These are phyloP conservation scores for Verticillium nonalfalfae DNA, from an alignment of 2,329 filamentous ascomycete genomes.

Conservation along the genomic window DNA sequence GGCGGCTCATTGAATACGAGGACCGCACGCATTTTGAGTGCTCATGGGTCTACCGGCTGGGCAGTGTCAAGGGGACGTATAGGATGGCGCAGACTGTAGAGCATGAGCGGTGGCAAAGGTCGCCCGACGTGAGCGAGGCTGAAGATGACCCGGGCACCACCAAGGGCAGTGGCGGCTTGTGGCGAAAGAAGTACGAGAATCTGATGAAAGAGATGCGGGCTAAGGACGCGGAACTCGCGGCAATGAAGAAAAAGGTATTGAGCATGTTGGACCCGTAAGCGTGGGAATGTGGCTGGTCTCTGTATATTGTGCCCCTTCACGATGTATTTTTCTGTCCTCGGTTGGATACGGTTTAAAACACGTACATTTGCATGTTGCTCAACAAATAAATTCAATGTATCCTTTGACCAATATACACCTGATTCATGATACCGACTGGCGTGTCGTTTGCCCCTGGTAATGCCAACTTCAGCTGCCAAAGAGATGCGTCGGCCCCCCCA, in stretches of 20 bases:
- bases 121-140: conserved; percentile 15
- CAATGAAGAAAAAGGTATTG: neutral
- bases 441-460: too few species aligned
- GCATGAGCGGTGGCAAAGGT: conserved; percentile 32
- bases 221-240: neutral
- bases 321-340: neutral
- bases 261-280: neutral
- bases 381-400: too few species aligned
- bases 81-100: conserved; percentile 43
- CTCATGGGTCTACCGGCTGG: conserved; percentile 50
- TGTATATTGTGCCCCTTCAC: neutral
- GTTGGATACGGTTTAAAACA: neutral
- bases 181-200: conserved; percentile 3
- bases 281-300: neutral
- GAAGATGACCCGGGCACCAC: conserved; percentile 5
- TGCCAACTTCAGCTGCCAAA: too few species aligned
- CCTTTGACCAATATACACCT: too few species aligned
- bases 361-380: too few species aligned
- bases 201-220: neutral
- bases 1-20: conserved; percentile 33
- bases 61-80: conserved; percentile 45
- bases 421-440: too few species aligned
- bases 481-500: too few species aligned
- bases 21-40: conserved; percentile 41
- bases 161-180: conserved; percentile 9